Conservation (phyloP, 164 flowering plant genomes). For the Echeveria elegans region DNA sequence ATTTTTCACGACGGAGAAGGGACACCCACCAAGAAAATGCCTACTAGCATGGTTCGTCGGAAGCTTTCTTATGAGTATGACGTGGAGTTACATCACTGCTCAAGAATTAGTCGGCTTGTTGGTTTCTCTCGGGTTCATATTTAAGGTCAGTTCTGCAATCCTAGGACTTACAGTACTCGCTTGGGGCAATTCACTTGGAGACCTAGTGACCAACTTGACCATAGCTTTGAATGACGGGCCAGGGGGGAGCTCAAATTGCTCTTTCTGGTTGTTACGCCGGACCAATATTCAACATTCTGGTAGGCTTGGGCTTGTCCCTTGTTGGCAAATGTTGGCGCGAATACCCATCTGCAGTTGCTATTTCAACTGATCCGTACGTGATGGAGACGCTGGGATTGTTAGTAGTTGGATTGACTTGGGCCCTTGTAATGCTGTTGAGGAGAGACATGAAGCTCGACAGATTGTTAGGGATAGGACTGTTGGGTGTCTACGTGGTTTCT, state of each 20-base stretch:
- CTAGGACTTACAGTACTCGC: conserved; percentile 69
- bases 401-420: conserved; percentile 55
- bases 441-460: conserved; percentile 44
- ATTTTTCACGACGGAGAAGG: conserved; percentile 18
- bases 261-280: conserved; percentile 72
- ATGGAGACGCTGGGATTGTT: conserved; percentile 47
- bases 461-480: conserved; percentile 39
- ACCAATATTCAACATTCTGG: conserved; percentile 54
- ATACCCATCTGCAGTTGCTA: conserved; percentile 30
- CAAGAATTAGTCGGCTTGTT: conserved; percentile 40
- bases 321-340: conserved; percentile 35
- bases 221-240: conserved; percentile 46
- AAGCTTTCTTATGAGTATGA: conserved; percentile 45
- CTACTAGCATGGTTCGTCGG: conserved; percentile 36
- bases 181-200: conserved; percentile 79
- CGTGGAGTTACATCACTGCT: conserved; percentile 47
- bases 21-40: conserved; percentile 33
- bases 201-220: conserved; percentile 42
- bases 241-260: conserved; percentile 51
- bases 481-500: conserved; percentile 47
- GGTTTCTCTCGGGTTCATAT: conserved; percentile 32
- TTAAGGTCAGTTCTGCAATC: conserved; percentile 47
- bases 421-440: conserved; percentile 47
- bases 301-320: conserved; percentile 57
- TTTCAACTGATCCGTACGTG: conserved; percentile 34